Percentiles rank a stretch among this genome's conserved stretches.
Evolutionary conservation across 768 basidiomycete species (phyloP).

Genomic region (Plicaturopsis crispa): DNA sequence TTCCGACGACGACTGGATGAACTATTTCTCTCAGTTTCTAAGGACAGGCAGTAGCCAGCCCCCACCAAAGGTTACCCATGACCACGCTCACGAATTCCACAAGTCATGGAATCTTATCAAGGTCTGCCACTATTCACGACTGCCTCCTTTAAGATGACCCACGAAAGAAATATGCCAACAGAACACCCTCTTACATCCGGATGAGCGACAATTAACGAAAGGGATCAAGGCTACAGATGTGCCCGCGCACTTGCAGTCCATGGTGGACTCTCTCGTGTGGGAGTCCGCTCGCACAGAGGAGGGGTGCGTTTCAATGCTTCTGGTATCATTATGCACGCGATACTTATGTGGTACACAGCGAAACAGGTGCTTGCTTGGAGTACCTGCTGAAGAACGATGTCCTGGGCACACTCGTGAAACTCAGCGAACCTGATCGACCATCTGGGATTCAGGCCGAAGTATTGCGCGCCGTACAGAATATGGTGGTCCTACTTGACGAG

Average conservation of each 20-base stretch:
- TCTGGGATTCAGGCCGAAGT: conserved; percentile 90
- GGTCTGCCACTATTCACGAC: conserved; percentile 28
- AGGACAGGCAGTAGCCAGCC: conserved; percentile 33
- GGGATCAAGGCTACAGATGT: conserved; percentile 82
- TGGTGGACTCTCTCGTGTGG: conserved; percentile 82
- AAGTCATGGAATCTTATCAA: conserved; percentile 71
- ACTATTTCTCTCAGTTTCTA: conserved; percentile 83
- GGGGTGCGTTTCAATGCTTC: conserved; percentile 49
- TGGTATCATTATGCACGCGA: conserved; percentile 3
- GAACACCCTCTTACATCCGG: conserved; percentile 81
- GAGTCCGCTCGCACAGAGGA: conserved; percentile 83
- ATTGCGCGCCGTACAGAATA: conserved; percentile 78
- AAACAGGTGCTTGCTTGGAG: conserved; percentile 84
- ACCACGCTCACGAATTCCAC: conserved; percentile 68
- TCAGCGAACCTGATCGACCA: conserved; percentile 81
- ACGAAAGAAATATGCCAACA: conserved; percentile 21
- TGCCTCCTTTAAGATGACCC: not conserved
- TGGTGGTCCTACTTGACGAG: conserved; percentile 88
- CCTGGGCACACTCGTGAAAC: conserved; percentile 73
- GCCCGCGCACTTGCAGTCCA: conserved; percentile 62
- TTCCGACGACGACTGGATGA: too few relatives aligned
- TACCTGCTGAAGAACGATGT: conserved; percentile 90
- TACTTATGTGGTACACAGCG: conserved; percentile 34
- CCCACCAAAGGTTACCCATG: conserved; percentile 42
- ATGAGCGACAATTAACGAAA: conserved; percentile 78